Evolutionary conservation across 2,329 filamentous ascomycete genomes (phyloP).

Genomic region (Neonectria neomacrospora): DNA sequence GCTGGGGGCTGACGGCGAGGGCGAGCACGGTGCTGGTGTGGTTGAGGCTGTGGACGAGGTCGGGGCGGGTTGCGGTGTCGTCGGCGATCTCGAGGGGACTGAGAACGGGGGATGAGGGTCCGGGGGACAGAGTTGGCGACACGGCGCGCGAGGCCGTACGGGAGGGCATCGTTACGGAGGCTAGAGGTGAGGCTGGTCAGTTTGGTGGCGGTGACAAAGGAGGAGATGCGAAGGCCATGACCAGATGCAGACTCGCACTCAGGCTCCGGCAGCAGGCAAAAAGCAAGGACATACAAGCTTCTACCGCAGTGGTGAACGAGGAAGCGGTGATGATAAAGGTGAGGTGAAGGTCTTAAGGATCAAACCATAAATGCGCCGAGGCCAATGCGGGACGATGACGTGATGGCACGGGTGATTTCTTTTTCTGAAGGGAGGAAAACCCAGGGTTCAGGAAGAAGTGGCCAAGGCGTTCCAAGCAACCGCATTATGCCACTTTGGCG

Average conservation of each 20-base stretch:
- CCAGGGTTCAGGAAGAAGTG: constrained; percentile 11
- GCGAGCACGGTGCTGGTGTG: constrained; percentile 85
- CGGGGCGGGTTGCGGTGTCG: constrained; percentile 56
- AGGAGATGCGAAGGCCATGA: not conserved
- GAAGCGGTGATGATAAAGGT: constrained; percentile 15
- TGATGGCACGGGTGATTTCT: constrained; percentile 19
- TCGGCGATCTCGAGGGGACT: constrained; percentile 41
- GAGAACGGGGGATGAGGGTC: constrained; percentile 38
- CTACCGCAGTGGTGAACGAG: not conserved
- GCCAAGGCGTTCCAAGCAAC: constrained; percentile 3
- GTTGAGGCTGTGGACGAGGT: constrained; percentile 77
- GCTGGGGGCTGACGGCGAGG: constrained; percentile 80
- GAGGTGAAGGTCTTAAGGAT: not conserved
- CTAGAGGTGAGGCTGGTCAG: constrained; percentile 27
- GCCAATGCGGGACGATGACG: constrained; percentile 15
- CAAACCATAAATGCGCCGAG: constrained; percentile 6
- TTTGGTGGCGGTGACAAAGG: not conserved
- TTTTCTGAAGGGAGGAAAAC: constrained; percentile 4
- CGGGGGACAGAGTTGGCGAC: constrained; percentile 39
- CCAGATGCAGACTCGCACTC: not conserved
- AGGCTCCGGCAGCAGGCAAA: not conserved
- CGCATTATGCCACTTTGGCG: constrained; percentile 32
- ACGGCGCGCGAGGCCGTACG: constrained; percentile 37
- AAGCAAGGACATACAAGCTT: constrained; percentile 14
- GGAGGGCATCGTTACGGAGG: constrained; percentile 39